A percentile compares a stretch with the other conserved stretches of the same genome.
phyloP scores from a whole-genome alignment of 176 grass and related monocot species.

The Raddia guianensis region DNA sequence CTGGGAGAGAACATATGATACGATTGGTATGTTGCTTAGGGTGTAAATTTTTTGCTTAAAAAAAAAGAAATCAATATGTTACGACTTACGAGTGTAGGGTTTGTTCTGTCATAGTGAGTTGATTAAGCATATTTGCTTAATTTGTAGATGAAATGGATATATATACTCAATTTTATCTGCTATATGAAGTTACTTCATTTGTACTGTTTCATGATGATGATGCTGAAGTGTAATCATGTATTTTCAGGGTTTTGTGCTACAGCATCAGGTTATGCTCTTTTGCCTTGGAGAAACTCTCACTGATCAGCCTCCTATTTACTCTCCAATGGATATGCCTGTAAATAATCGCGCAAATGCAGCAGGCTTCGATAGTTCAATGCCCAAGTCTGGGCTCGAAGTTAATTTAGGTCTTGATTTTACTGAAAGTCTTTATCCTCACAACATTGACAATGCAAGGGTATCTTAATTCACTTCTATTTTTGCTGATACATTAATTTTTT shows the following conservation, averaged over 20 bases:
- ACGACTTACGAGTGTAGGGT: background rate
- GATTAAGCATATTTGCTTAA: background rate
- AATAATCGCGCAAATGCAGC: constrained; percentile 53
- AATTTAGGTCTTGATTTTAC: constrained; percentile 63
- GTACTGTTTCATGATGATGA: constrained; percentile 12
- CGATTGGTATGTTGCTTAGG: too few species aligned
- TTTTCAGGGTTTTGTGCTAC: constrained; percentile 95
- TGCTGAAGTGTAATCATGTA: constrained; percentile 33
- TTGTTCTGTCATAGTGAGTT: background rate
- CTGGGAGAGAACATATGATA: too few species aligned
- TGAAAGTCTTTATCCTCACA: constrained; percentile 17
- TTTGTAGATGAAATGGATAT: constrained; percentile 17
- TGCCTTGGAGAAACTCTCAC: constrained; percentile 73
- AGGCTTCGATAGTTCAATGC: constrained; percentile 59
- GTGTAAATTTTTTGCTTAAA: background rate
- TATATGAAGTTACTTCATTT: background rate
- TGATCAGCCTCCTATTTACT: constrained; percentile 62
- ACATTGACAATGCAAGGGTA: constrained; percentile 13
- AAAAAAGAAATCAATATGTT: background rate
- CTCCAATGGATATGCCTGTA: constrained; percentile 54
- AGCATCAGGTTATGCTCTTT: constrained; percentile 89
- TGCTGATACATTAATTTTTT: constrained; percentile 27
- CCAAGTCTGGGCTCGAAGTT: constrained; percentile 85
- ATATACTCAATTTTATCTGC: constrained; percentile 1
- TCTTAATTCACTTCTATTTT: constrained; percentile 34